Conservation (phyloP, 2,329 filamentous ascomycete species). For the Diaporthe australafricana region DNA sequence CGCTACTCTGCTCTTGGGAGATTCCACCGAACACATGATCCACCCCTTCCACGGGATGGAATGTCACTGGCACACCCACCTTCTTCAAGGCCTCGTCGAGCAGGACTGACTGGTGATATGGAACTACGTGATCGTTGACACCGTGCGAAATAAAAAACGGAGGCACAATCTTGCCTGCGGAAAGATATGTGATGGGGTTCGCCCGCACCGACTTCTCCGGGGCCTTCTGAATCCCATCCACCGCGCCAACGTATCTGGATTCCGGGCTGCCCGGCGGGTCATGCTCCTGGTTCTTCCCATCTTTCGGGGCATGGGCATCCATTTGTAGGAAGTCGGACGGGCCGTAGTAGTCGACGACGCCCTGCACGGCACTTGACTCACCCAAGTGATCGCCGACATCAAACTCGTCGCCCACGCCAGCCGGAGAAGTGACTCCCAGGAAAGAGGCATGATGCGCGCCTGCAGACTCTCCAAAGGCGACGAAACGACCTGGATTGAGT, state of each 20-base stretch:
- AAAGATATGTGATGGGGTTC: slow-evolving; percentile 34
- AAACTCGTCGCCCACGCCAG: slow-evolving; percentile 29
- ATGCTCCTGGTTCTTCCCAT: slow-evolving; percentile 25
- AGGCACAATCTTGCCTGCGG: slow-evolving; percentile 20
- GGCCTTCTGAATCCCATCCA: slow-evolving; percentile 21
- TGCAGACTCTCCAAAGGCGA: slow-evolving; percentile 36
- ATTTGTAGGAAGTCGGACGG: slow-evolving; percentile 36
- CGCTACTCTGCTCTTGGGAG: slow-evolving; percentile 28
- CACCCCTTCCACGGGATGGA: slow-evolving; percentile 21
- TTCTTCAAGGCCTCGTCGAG: slow-evolving; percentile 29
- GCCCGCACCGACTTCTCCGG: slow-evolving; percentile 33
- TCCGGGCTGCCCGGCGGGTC: slow-evolving; percentile 33
- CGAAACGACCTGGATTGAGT: slow-evolving; percentile 29
- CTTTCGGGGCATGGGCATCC: slow-evolving; percentile 24
- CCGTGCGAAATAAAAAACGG: slow-evolving; percentile 35
- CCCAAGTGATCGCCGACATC: slow-evolving; percentile 35
- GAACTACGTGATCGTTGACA: slow-evolving; percentile 30
- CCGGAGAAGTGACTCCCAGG: slow-evolving; percentile 29
- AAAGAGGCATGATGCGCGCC: slow-evolving; percentile 34
- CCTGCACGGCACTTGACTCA: slow-evolving; percentile 31
- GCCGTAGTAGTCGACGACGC: slow-evolving; percentile 35
- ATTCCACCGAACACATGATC: slow-evolving; percentile 34
- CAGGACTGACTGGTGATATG: slow-evolving; percentile 30
- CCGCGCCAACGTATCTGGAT: slow-evolving; percentile 30
- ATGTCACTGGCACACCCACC: slow-evolving; percentile 1